Conservation (phyloP, 331 rosid species). For the Pyrus hybrid region DNA sequence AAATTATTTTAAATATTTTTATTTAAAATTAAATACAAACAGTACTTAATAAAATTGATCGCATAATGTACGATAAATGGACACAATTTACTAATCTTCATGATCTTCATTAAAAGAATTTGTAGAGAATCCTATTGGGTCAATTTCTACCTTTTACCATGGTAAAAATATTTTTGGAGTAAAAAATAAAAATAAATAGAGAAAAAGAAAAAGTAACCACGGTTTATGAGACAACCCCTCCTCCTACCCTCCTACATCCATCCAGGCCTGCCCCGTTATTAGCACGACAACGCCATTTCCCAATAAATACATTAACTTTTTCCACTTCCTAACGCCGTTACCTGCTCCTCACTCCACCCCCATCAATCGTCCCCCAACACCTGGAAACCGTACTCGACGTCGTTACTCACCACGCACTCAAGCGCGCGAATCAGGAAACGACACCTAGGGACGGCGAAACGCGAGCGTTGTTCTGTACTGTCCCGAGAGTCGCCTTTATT, state of each 20-base stretch:
- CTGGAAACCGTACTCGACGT: neutral
- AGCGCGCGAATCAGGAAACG: neutral
- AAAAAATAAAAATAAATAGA: neutral
- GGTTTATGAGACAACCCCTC: conserved; percentile 33
- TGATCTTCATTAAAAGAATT: fast-evolving
- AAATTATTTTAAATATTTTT: no score
- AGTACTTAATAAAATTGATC: no score
- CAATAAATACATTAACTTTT: conserved; percentile 54
- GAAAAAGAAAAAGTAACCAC: neutral
- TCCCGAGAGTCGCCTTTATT: conserved; percentile 30
- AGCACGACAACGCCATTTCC: conserved; percentile 67
- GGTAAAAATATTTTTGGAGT: neutral
- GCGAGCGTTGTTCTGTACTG: conserved; percentile 5
- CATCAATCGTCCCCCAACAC: conserved; percentile 13
- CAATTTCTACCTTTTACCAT: neutral
- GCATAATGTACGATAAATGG: fast-evolving
- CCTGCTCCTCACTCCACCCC: neutral
- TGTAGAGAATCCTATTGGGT: no score
- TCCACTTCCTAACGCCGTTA: conserved; percentile 44
- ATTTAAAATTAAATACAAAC: no score
- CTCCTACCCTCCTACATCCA: conserved; percentile 7
- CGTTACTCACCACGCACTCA: conserved; percentile 14
- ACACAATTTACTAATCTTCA: no score
- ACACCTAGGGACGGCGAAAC: neutral
- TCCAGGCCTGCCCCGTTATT: conserved; percentile 48